Base-by-base conservation (phyloP, 129 eudicot species). In the Erigeron canadensis region DNA sequence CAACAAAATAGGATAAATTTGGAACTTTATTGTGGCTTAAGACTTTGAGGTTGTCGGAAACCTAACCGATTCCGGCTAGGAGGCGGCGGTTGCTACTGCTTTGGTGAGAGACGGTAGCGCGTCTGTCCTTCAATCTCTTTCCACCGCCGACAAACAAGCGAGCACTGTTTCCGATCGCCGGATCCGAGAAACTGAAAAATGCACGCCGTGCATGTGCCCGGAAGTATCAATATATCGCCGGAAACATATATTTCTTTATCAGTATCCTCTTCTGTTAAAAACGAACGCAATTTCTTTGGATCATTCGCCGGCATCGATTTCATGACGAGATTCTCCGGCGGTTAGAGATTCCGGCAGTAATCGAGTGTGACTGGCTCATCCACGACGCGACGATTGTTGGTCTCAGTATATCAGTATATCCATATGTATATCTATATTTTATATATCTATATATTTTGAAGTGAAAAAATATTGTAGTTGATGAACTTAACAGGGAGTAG, bases 131-230 rank as follows among this genome's bases (percentile, higher is more conserved):
- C 79, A 38, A 75, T 63, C 17, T 75, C 72, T 19, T 65, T 18
- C 79, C 79, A 75, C 83, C 88, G 83, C 22, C 78, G 83, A 75
- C 81, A 77, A 56, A 84, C 88, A 46, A 84, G 77, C 6, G 86
- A 77, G 43, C 78, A 81, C 6, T 63, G 62, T n/a, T 77, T 84
- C 51, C 88, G 78, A 69, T 84, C 88, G 23, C 80, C 78, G 64
- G 86, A 74, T 67, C 70, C 56, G 8, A 84, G 75, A 38, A 74
- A 67, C 39, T 77, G 85, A 70, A 81, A 84, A 28, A 84, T 74
- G 67, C 70, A 65, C 1, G 88, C 86, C 8, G 81, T 42, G 48
- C 83, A 77, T 42, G 76, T 86, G 69, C 81, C 88, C 39, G 77
- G 77, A 37, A 73, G 77, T 46, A 73, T 48, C 38, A 63, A 73